These are phyloP conservation scores for Solanum pimpinellifolium DNA, from an alignment of 257 asterid species.

Conservation along the genomic window DNA sequence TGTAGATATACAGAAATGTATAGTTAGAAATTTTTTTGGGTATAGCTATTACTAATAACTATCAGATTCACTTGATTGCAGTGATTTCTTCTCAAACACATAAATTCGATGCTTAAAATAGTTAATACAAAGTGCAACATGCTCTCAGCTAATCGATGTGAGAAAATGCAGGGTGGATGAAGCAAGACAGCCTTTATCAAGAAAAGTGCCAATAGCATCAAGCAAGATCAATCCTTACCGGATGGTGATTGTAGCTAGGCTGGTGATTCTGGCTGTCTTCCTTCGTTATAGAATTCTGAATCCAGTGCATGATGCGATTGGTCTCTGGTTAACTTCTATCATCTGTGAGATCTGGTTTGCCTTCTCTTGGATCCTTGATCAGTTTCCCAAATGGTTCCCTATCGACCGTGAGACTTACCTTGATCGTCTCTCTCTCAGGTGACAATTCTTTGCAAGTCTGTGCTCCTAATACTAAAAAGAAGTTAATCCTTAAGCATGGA, in stretches of 20 bases:
- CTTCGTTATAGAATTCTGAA: constrained; percentile 82
- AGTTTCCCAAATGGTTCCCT: constrained; percentile 97
- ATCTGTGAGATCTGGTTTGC: constrained; percentile 98
- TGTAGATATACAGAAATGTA: neutral
- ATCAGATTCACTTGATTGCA: neutral
- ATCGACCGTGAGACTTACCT: constrained; percentile 89
- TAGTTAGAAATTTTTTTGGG: neutral
- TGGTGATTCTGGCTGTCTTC: constrained; percentile 66
- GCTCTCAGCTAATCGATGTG: neutral
- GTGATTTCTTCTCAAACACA: neutral
- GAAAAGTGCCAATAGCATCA: constrained; percentile 92
- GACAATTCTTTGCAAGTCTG: neutral
- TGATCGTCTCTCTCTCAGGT: constrained; percentile 95
- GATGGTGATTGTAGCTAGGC: constrained; percentile 85
- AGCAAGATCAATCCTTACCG: constrained; percentile 91
- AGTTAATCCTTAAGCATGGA: neutral
- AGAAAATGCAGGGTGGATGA: constrained; percentile 69
- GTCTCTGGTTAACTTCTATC: constrained; percentile 96
- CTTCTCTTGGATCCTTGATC: constrained; percentile 94
- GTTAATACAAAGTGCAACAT: neutral
- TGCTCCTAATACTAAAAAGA: neutral
- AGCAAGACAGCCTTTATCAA: constrained; percentile 87
- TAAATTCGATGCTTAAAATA: neutral
- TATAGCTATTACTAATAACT: neutral
- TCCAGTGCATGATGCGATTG: constrained; percentile 88